Evolutionary conservation across 352 stramenopile species (phyloP).

Genomic region (Phytophthora citrophthora): DNA sequence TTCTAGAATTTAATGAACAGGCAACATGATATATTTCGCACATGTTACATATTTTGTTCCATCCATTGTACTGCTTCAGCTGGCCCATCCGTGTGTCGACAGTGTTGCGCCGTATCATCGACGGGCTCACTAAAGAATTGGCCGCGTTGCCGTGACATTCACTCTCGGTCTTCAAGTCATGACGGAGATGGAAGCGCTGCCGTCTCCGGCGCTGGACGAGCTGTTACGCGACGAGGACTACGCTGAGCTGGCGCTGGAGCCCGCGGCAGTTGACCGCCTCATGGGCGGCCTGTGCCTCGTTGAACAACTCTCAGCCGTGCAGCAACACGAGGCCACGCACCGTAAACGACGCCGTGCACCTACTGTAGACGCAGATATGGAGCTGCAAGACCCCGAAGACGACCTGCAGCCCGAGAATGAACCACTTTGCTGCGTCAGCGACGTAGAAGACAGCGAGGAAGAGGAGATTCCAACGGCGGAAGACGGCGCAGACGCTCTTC

Average conservation of each 20-base stretch:
- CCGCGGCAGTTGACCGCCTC: constrained; percentile 43
- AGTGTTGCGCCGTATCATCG: background rate
- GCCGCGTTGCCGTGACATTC: constrained; percentile 13
- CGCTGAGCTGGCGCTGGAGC: constrained; percentile 42
- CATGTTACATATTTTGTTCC: too few relatives aligned
- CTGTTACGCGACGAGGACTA: constrained; percentile 41
- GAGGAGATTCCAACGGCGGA: constrained; percentile 27
- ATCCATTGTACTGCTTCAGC: background rate
- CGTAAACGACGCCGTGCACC: constrained; percentile 36
- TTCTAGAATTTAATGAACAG: too few relatives aligned
- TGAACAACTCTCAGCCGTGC: constrained; percentile 34
- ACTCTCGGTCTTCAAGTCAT: constrained; percentile 17
- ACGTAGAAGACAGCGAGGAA: constrained; percentile 33
- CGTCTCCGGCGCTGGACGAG: constrained; percentile 21
- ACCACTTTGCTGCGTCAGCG: constrained; percentile 14
- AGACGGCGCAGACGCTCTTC: constrained; percentile 40
- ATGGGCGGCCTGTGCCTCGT: constrained; percentile 55
- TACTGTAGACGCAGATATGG: constrained; percentile 20
- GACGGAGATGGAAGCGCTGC: background rate
- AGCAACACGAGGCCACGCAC: constrained; percentile 10
- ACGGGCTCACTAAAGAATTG: constrained; percentile 23
- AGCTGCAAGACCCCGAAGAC: constrained; percentile 15
- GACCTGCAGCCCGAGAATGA: constrained; percentile 13
- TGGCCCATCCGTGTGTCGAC: constrained; percentile 1
- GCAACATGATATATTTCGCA: too few relatives aligned